Conservation (phyloP, 306 rosid species). For the Gastrolobium villosum region DNA sequence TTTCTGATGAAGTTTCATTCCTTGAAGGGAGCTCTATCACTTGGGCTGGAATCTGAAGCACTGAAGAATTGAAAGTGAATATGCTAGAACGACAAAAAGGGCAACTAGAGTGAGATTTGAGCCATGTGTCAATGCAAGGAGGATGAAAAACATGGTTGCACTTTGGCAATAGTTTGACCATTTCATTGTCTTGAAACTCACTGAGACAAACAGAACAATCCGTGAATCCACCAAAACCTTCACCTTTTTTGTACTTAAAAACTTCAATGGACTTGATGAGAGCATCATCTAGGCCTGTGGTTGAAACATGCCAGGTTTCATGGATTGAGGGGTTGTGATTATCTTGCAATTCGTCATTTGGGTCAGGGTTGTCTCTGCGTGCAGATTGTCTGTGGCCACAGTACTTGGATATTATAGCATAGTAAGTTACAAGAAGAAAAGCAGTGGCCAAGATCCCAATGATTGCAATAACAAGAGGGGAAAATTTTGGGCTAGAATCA, state of each 20-base stretch:
- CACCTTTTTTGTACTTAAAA: conserved; percentile 69
- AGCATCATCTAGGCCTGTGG: conserved; percentile 75
- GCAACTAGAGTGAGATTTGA: conserved; percentile 75
- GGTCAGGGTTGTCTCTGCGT: conserved; percentile 40
- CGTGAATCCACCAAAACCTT: conserved; percentile 55
- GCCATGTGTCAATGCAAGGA: conserved; percentile 89
- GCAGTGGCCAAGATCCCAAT: conserved; percentile 80
- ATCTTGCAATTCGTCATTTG: conserved; percentile 48
- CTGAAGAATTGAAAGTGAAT: conserved; percentile 41
- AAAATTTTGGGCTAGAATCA: conserved; percentile 64
- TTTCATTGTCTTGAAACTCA: conserved; percentile 79
- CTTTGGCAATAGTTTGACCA: conserved; percentile 74
- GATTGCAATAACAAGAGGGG: conserved; percentile 84
- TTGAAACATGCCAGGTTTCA: conserved; percentile 62
- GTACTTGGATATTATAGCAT: conserved; percentile 76
- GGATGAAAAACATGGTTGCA: conserved; percentile 87
- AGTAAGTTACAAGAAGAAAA: conserved; percentile 77
- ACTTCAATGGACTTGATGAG: conserved; percentile 69
- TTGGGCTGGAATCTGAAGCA: conserved; percentile 16
- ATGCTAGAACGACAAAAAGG: conserved; percentile 82
- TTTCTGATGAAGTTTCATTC: conserved; percentile 37
- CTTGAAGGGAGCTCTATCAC: conserved; percentile 42
- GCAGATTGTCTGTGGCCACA: conserved; percentile 54
- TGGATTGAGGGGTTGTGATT: conserved; percentile 52
- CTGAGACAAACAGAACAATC: conserved; percentile 88